Base-by-base conservation (phyloP, 108 stramenopile species). In the Cyclotella atomus region DNA sequence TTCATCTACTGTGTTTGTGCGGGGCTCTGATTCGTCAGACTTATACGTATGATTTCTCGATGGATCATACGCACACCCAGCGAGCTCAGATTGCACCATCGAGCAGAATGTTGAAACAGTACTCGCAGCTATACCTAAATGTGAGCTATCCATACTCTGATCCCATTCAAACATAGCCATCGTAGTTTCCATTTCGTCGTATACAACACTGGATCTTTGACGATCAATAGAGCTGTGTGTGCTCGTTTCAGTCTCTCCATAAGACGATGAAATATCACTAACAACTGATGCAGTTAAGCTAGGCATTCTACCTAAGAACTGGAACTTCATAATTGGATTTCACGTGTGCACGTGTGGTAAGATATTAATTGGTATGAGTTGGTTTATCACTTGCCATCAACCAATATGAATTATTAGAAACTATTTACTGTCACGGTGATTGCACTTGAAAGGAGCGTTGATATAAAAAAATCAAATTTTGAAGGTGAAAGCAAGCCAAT, bases 11-110 rank as follows among this genome's bases (percentile, higher is more conserved):
- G 32, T 9, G 17, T 2, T 10, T n/a, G 28, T 41, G 25, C 52
- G 9, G 21, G 33, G 9, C 21, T 46, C 44, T 33, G 68, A 44
- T 57, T 28, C 34, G 17, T 50, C 29, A 7, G 20, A 2, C 21
- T 27, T 19, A 49, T 71, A 71, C 0, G 17, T 20, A 50, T 61
- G 55, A 24, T 61, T 71, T 24, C 2, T 34, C 3, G 46, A 71
- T 24, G 70, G 70, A 49, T 71, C 34, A 27, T 71, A 71, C 12
- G 47, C 45, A 34, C 38, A 24, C n/a, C 44, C 53, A 20, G 44
- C 27, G 32, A 17, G 10, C 56, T 71, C 70, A 14, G 60, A 41
- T 41, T 41, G 5, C 15, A 61, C 29, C 60, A 61, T 61, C 8
- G 60, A 61, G 36, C 60, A 61, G 12, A 61, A 23, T 16, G 60